Conservation (phyloP, 768 basidiomycete genomes). For the Nidularia sp. region DNA sequence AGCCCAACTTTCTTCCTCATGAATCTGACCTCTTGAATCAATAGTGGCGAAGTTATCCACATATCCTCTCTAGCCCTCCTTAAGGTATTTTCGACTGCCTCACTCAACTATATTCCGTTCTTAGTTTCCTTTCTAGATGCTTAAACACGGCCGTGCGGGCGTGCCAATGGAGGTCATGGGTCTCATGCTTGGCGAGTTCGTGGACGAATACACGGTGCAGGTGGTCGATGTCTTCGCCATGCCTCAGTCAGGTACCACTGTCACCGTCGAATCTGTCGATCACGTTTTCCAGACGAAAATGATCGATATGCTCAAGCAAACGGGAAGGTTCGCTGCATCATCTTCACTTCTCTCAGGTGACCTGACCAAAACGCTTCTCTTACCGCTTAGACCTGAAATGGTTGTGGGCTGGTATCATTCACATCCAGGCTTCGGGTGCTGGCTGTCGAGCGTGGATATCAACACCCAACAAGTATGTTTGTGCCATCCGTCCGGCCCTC, state of each 20-base stretch:
- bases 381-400: conserved; percentile 75
- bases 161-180: conserved; percentile 99
- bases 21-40: conserved; percentile 6
- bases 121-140: conserved; percentile 62
- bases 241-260: conserved; percentile 97
- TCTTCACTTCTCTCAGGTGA: conserved; percentile 5
- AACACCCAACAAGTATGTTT: conserved; percentile 88
- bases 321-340: conserved; percentile 63
- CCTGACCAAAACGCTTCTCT: neutral
- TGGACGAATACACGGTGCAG: conserved; percentile 95
- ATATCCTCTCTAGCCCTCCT: conserved; percentile 96
- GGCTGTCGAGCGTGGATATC: conserved; percentile 98
- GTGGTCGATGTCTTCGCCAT: conserved; percentile 98
- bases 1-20: conserved; percentile 5
- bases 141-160: conserved; percentile 97
- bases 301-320: conserved; percentile 99
- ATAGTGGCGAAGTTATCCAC: conserved; percentile 90
- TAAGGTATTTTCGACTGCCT: conserved; percentile 55
- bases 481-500: neutral
- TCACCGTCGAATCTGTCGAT: conserved; percentile 96
- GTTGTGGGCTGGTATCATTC: conserved; percentile 99
- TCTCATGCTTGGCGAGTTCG: conserved; percentile 95
- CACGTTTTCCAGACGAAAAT: conserved; percentile 98
- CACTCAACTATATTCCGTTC: neutral
- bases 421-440: conserved; percentile 99